These are phyloP conservation scores for Amanita thiersii DNA, from an alignment of 768 basidiomycete genomes.

Conservation along the genomic window DNA sequence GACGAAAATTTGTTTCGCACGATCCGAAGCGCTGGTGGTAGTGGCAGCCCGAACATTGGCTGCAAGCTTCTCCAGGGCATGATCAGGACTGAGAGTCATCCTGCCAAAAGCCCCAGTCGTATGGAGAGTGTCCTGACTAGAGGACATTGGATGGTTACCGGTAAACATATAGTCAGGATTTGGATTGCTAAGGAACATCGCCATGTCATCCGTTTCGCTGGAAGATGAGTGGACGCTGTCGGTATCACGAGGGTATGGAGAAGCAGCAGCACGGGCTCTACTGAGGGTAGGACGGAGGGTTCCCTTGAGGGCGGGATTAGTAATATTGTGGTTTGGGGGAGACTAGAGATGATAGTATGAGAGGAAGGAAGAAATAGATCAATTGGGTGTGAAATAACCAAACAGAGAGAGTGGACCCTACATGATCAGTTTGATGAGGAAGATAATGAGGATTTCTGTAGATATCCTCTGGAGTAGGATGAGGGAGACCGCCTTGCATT, in stretches of 20 bases:
- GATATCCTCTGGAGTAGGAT: conserved; percentile 52
- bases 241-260: conserved; percentile 80
- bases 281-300: conserved; percentile 70
- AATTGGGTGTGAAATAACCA: conserved; percentile 11
- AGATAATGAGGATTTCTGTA: conserved; percentile 61
- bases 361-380: conserved; percentile 9
- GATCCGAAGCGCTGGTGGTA: conserved; percentile 84
- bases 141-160: conserved; percentile 35
- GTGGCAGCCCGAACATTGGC: conserved; percentile 84
- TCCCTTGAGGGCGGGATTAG: conserved; percentile 70
- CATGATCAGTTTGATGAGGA: conserved; percentile 38
- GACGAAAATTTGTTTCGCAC: conserved; percentile 89
- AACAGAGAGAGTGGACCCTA: conserved; percentile 19
- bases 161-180: conserved; percentile 66
- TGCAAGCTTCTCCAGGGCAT: conserved; percentile 78
- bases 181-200: conserved; percentile 59
- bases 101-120: conserved; percentile 69
- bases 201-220: conserved; percentile 82
- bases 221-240: conserved; percentile 85
- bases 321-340: conserved; percentile 68
- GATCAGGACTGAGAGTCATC: conserved; percentile 70
- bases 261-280: conserved; percentile 72
- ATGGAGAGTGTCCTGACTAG: conserved; percentile 48
- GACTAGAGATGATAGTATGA: conserved; percentile 36
- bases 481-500: conserved; percentile 41